phyloP scores from a whole-genome alignment of 1,284 basidiomycete species.

The Ustilago shanxiensis region DNA sequence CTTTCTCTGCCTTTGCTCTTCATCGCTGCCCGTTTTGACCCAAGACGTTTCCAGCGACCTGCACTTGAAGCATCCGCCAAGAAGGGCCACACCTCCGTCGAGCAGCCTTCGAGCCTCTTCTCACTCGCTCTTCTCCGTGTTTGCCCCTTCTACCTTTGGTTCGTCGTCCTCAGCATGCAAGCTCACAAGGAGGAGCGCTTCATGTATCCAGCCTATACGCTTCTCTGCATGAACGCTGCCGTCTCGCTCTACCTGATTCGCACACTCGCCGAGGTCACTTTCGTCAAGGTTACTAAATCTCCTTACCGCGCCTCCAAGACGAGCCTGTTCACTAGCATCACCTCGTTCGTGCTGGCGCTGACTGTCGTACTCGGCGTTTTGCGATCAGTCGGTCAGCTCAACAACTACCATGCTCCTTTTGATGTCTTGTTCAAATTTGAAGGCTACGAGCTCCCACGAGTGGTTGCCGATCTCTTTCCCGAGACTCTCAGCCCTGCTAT shows the following conservation, averaged over 20 bases:
- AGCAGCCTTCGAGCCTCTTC: slow-evolving; percentile 42
- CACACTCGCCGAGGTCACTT: slow-evolving; percentile 48
- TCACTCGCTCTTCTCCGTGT: slow-evolving; percentile 80
- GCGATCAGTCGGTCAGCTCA: slow-evolving; percentile 83
- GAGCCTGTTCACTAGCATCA: slow-evolving; percentile 80
- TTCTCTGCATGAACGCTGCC: slow-evolving; percentile 94
- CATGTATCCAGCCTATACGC: slow-evolving; percentile 92
- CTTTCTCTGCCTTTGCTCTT: slow-evolving; percentile 76
- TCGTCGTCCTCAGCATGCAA: slow-evolving; percentile 82
- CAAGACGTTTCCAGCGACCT: slow-evolving; percentile 80
- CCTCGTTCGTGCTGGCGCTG: slow-evolving; percentile 78
- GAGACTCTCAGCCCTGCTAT: slow-evolving; percentile 28
- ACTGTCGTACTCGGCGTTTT: slow-evolving; percentile 80
- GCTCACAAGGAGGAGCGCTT: slow-evolving; percentile 98
- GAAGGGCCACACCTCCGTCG: slow-evolving; percentile 29
- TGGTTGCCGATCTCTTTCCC: slow-evolving; percentile 70
- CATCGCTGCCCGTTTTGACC: slow-evolving; percentile 82
- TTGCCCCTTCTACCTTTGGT: slow-evolving; percentile 89
- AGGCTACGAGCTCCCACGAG: slow-evolving; percentile 81
- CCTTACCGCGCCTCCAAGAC: slow-evolving; percentile 56
- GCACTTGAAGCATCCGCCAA: slow-evolving; percentile 72
- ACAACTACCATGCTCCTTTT: slow-evolving; percentile 92
- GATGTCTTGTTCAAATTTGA: slow-evolving; percentile 81
- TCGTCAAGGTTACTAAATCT: slow-evolving; percentile 54
- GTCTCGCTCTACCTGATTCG: slow-evolving; percentile 77